phyloP scores from a whole-genome alignment of 495 filamentous ascomycete species.

The Annulohypoxylon nitens region DNA sequence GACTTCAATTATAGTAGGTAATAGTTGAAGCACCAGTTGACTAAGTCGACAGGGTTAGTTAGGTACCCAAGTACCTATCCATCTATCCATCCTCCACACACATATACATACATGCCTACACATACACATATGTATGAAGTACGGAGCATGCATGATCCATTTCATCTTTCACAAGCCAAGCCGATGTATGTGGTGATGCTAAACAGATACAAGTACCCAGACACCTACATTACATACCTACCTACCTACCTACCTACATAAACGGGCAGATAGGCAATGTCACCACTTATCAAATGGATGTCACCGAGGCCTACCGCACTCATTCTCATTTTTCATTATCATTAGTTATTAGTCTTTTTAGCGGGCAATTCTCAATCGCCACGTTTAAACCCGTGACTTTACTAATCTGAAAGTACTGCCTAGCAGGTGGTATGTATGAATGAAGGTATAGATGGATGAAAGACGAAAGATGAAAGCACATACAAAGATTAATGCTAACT shows the following conservation, averaged over 20 bases:
- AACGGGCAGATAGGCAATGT: background rate
- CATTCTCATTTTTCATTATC: conserved; percentile 8
- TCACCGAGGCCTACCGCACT: conserved; percentile 3
- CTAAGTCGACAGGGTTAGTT: background rate
- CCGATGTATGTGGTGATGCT: conserved; percentile 4
- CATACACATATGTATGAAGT: background rate
- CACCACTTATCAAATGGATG: background rate
- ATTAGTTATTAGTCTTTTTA: background rate
- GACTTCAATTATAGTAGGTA: background rate
- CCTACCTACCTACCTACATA: background rate
- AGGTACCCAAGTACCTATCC: background rate
- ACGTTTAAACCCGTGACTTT: background rate
- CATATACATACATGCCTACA: background rate
- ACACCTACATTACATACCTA: background rate
- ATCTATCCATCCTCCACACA: background rate
- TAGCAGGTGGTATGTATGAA: no score
- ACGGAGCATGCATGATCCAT: background rate
- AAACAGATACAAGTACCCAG: background rate
- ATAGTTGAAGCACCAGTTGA: background rate
- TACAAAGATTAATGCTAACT: conserved; percentile 11
- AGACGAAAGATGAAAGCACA: no score
- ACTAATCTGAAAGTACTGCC: background rate
- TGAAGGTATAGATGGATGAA: no score
- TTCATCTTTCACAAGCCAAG: conserved; percentile 6
- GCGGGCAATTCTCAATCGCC: conserved; percentile 12